phyloP scores from a whole-genome alignment of 2,329 filamentous ascomycete genomes.

The Diaporthe citriasiana region DNA sequence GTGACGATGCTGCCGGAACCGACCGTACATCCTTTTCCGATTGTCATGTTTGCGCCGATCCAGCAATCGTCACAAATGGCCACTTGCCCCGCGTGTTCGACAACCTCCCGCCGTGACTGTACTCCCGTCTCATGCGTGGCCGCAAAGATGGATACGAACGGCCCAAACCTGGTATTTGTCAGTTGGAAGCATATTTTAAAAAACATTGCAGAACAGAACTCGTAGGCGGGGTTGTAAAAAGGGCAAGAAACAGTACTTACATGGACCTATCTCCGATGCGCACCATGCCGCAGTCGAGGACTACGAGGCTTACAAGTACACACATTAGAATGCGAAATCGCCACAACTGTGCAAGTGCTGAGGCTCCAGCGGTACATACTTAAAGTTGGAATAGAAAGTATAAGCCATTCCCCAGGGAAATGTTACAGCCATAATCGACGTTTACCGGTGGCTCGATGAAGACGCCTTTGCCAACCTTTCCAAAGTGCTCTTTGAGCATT shows the following conservation, averaged over 20 bases:
- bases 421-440: conserved; percentile 77
- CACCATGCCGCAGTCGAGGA: conserved; percentile 81
- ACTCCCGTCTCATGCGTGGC: conserved; percentile 80
- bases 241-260: neutral
- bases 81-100: conserved; percentile 63
- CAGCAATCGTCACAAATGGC: conserved; percentile 68
- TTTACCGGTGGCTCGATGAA: conserved; percentile 73
- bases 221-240: neutral
- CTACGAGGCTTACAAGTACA: conserved; percentile 60
- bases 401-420: conserved; percentile 72
- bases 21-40: conserved; percentile 66
- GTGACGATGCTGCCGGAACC: conserved; percentile 66
- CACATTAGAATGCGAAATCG: conserved; percentile 54
- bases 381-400: conserved; percentile 77
- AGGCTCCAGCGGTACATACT: conserved; percentile 49
- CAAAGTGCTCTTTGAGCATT: conserved; percentile 65
- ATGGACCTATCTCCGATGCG: conserved; percentile 78
- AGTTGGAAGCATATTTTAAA: neutral
- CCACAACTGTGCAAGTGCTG: conserved; percentile 28
- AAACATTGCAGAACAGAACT: neutral
- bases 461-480: conserved; percentile 63
- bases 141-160: conserved; percentile 78
- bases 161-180: conserved; percentile 66
- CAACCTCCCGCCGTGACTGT: conserved; percentile 59
- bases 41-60: conserved; percentile 65